Conservation (phyloP, 2,329 filamentous ascomycete species). For the Cercospora nicotianae region DNA sequence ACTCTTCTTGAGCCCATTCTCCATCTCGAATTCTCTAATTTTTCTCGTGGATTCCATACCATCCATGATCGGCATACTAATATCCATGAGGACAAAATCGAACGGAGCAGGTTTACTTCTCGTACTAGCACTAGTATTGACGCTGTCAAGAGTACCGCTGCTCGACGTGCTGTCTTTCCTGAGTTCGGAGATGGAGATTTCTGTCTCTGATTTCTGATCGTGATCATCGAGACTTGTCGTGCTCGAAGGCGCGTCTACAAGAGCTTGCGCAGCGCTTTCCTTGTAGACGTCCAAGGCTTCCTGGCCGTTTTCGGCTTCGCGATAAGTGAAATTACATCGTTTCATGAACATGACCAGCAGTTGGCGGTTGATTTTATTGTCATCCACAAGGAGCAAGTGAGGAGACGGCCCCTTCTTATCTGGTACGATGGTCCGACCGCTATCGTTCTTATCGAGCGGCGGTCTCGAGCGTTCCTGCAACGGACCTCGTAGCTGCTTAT, state of each 20-base stretch:
- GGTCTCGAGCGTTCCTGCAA: neutral
- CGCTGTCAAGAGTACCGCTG: neutral
- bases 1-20: conserved; percentile 14
- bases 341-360: conserved; percentile 32
- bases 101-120: conserved; percentile 15
- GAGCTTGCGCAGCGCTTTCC: neutral
- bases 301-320: conserved; percentile 49
- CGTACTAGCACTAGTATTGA: neutral
- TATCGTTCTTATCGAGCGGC: neutral
- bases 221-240: neutral
- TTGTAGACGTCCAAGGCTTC: conserved; percentile 44
- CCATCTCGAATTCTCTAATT: too few relatives aligned
- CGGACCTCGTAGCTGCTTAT: conserved; percentile 4
- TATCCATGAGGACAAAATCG: conserved; percentile 51
- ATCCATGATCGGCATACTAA: conserved; percentile 42
- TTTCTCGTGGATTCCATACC: conserved; percentile 22
- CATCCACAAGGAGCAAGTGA: conserved; percentile 36
- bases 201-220: neutral
- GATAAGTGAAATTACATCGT: conserved; percentile 40
- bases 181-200: neutral
- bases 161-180: conserved; percentile 7
- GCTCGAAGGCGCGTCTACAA: neutral
- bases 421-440: conserved; percentile 4
- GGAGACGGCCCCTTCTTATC: conserved; percentile 13
- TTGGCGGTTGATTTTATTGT: conserved; percentile 39